A percentile compares a stretch with the other conserved stretches of the same genome.
These are phyloP conservation scores for Didymosphaeria variabile DNA, from an alignment of 2,329 filamentous ascomycete genomes.

Conservation along the genomic window DNA sequence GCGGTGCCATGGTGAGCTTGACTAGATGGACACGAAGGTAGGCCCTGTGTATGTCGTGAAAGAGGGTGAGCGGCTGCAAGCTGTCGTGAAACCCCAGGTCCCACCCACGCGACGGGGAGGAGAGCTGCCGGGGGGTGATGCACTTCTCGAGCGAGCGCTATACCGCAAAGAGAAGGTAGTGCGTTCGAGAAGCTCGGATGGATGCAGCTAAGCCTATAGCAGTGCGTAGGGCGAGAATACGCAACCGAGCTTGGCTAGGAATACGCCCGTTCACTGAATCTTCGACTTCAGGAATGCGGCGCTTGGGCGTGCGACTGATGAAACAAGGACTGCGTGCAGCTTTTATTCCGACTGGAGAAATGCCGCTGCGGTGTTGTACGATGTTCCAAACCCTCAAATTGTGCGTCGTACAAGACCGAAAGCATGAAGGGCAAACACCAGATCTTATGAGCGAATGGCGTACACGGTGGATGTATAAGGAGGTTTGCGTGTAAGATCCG, in stretches of 20 bases:
- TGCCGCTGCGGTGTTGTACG: not conserved
- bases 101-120: slow-evolving; percentile 3
- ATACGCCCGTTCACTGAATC: not conserved
- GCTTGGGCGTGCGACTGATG: not conserved
- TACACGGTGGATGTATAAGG: not conserved
- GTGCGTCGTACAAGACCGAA: not conserved
- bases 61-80: not conserved
- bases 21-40: not conserved
- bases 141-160: not conserved
- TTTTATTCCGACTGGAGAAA: not conserved
- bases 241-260: not conserved
- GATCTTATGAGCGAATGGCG: not conserved
- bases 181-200: slow-evolving; percentile 6
- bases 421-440: slow-evolving; percentile 1
- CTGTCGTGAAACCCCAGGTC: slow-evolving; percentile 5
- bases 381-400: not conserved
- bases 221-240: not conserved
- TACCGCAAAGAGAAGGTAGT: slow-evolving; percentile 9
- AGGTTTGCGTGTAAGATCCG: not conserved
- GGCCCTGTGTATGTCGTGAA: slow-evolving; percentile 10
- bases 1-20: slow-evolving; percentile 12
- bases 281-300: not conserved
- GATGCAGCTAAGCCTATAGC: not conserved
- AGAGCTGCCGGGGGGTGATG: slow-evolving; percentile 6
- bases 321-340: not conserved